These are phyloP conservation scores for Xylariaceae sp. DNA, from an alignment of 2,329 filamentous ascomycete species.

Conservation along the genomic window DNA sequence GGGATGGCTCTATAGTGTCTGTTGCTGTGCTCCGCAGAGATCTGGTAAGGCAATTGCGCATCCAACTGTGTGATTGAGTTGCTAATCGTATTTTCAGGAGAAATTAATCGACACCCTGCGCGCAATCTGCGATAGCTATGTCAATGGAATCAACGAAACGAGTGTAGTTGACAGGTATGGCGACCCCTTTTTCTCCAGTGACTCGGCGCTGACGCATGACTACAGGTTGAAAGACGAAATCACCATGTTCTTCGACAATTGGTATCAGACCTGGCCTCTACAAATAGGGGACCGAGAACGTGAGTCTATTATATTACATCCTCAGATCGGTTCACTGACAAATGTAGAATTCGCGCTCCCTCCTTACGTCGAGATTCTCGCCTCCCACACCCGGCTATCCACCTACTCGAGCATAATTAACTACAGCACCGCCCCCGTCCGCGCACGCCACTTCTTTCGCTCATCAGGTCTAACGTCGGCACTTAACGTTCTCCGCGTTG, in stretches of 20 bases:
- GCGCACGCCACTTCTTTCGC: conserved; percentile 68
- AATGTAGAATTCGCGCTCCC: conserved; percentile 50
- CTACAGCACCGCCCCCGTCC: conserved; percentile 63
- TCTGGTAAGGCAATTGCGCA: conserved; percentile 41
- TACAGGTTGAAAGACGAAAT: conserved; percentile 32
- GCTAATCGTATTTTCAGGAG: conserved; percentile 36
- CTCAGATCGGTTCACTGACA: conserved; percentile 3
- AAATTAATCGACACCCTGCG: conserved; percentile 53
- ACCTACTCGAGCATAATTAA: conserved; percentile 71
- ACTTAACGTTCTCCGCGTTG: conserved; percentile 67
- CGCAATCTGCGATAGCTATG: conserved; percentile 54
- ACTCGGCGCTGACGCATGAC: neutral
- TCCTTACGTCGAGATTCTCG: conserved; percentile 69
- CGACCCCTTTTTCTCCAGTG: neutral
- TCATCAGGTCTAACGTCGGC: conserved; percentile 66
- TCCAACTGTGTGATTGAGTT: neutral
- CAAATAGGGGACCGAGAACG: conserved; percentile 44
- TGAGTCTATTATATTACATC: conserved; percentile 28
- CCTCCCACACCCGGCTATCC: conserved; percentile 67
- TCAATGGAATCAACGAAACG: conserved; percentile 44
- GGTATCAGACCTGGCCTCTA: conserved; percentile 45
- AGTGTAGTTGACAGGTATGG: conserved; percentile 48
- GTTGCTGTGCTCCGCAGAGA: conserved; percentile 66
- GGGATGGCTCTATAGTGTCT: conserved; percentile 66
- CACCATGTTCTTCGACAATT: conserved; percentile 32